A percentile compares a stretch with the other conserved stretches of the same genome.
Conservation (phyloP, 2,329 filamentous ascomycete species). For the Ambrosiella cleistominuta region DNA sequence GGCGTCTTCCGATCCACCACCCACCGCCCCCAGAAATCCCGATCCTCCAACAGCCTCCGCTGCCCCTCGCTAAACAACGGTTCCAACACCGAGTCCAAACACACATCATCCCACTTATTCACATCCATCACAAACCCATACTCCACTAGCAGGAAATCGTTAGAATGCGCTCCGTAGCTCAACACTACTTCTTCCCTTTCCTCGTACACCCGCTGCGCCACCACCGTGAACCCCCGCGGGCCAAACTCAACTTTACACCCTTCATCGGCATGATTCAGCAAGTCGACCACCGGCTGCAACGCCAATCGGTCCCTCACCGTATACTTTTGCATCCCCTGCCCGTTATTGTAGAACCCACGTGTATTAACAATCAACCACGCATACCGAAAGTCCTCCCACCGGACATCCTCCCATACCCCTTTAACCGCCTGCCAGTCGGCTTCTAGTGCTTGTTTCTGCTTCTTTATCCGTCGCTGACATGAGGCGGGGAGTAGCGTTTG, state of each 20-base stretch:
- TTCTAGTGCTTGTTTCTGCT: slow-evolving; percentile 31
- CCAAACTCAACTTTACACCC: slow-evolving; percentile 37
- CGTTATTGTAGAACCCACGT: slow-evolving; percentile 42
- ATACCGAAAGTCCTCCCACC: slow-evolving; percentile 30
- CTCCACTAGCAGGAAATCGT: slow-evolving; percentile 56
- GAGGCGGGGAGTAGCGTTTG: slow-evolving; percentile 29
- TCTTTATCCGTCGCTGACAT: slow-evolving; percentile 28
- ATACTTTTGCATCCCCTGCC: slow-evolving; percentile 26
- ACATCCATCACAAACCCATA: slow-evolving; percentile 36
- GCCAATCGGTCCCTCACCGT: slow-evolving; percentile 42
- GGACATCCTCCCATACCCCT: slow-evolving; percentile 17
- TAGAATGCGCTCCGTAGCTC: slow-evolving; percentile 52
- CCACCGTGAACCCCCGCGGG: slow-evolving; percentile 34
- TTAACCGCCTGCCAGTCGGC: slow-evolving; percentile 24
- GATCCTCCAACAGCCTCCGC: slow-evolving; percentile 25
- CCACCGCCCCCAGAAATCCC: slow-evolving; percentile 33
- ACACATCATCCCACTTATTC: slow-evolving; percentile 35
- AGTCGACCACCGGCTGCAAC: slow-evolving; percentile 54
- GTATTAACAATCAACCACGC: slow-evolving; percentile 45
- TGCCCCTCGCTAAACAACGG: slow-evolving; percentile 21
- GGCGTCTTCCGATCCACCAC: slow-evolving; percentile 31
- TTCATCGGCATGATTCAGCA: slow-evolving; percentile 42
- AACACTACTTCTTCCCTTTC: slow-evolving; percentile 49
- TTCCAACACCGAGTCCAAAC: slow-evolving; percentile 30
- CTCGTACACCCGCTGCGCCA: slow-evolving; percentile 30